Conservation (phyloP, 768 basidiomycete genomes). For the Crucibulum laeve region DNA sequence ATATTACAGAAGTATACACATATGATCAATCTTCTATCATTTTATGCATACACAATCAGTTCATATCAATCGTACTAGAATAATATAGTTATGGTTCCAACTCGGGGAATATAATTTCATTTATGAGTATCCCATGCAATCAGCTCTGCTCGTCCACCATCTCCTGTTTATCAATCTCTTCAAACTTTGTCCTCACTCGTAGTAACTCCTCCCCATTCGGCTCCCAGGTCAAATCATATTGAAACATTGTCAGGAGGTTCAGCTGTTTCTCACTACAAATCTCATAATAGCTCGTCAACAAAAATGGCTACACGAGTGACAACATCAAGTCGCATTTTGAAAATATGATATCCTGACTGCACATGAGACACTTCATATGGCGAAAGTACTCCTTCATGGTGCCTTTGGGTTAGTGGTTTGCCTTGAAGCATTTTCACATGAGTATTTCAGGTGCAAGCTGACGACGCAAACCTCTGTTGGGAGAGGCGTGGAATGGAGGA, state of each 20-base stretch:
- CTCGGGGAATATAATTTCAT: too few species aligned
- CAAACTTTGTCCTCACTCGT: conserved; percentile 8
- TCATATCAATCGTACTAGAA: too few species aligned
- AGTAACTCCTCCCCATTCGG: conserved; percentile 10
- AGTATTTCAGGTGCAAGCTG: conserved; percentile 15
- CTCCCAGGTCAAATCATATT: conserved; percentile 16
- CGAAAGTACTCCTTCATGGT: conserved; percentile 11
- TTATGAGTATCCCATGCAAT: too few species aligned
- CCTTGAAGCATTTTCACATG: conserved; percentile 11
- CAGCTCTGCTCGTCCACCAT: too few species aligned
- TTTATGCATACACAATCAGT: too few species aligned
- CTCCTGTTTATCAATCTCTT: conserved; percentile 1
- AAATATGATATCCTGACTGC: conserved; percentile 13
- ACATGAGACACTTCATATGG: conserved; percentile 13
- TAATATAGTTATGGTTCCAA: too few species aligned
- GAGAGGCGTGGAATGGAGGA: background rate
- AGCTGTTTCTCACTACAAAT: conserved; percentile 13
- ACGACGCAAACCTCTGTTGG: conserved; percentile 7
- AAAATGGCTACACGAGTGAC: conserved; percentile 17
- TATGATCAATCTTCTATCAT: too few species aligned
- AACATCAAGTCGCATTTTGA: conserved; percentile 12
- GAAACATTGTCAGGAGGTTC: conserved; percentile 16
- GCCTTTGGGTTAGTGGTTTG: conserved; percentile 2
- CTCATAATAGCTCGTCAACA: conserved; percentile 16
- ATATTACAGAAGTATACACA: too few species aligned